Evolutionary conservation across 768 basidiomycete species (phyloP).

Genomic region (Kwoniella europaea): DNA sequence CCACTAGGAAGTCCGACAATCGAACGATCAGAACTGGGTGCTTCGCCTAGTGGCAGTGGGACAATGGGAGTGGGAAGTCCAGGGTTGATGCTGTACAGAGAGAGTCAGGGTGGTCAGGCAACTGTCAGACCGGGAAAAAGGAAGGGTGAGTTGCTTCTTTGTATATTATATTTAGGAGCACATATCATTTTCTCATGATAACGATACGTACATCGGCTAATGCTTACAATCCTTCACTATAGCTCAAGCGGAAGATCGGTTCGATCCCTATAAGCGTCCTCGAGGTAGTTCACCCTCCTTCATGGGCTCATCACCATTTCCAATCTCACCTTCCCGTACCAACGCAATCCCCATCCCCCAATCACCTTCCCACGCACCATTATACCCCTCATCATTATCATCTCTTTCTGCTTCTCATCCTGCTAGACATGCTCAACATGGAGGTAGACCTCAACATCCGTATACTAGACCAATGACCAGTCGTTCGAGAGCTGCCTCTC

Average conservation of each 20-base stretch:
- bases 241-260: conserved; percentile 52
- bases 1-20: conserved; percentile 49
- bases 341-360: conserved; percentile 44
- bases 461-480: conserved; percentile 41
- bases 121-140: conserved; percentile 52
- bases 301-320: conserved; percentile 9
- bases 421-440: conserved; percentile 1
- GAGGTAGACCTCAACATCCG: conserved; percentile 30
- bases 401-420: conserved; percentile 18
- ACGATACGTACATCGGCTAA: no score
- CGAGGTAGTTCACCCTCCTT: conserved; percentile 46
- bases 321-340: conserved; percentile 40
- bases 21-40: conserved; percentile 46
- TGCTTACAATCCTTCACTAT: background rate
- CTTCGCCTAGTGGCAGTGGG: conserved; percentile 33
- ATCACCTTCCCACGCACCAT: conserved; percentile 37
- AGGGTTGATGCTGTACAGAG: conserved; percentile 48
- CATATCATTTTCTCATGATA: no score
- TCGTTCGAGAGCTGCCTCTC: conserved; percentile 43
- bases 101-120: conserved; percentile 38
- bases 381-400: conserved; percentile 29
- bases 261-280: conserved; percentile 53
- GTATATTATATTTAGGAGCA: no score
- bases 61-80: conserved; percentile 41
- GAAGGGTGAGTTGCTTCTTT: conserved; percentile 51